Percentiles rank a stretch among this genome's conserved stretches.
phyloP scores from a whole-genome alignment of 2,329 filamentous ascomycete genomes.

The Exophiala spinifera region DNA sequence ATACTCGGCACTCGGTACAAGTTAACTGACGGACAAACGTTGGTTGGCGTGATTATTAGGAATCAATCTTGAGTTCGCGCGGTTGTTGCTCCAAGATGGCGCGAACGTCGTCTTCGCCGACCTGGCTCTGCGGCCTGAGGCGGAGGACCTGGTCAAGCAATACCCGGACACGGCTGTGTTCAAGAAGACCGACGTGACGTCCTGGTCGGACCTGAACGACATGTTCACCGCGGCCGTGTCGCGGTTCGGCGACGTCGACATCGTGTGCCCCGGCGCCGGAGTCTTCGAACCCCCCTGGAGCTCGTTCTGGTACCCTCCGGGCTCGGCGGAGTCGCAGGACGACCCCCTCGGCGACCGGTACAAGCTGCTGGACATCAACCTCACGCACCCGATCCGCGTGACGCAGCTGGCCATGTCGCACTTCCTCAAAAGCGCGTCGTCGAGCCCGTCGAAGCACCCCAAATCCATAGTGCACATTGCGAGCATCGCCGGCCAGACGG shows the following conservation, averaged over 20 bases:
- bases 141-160: constrained; percentile 40
- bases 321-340: constrained; percentile 43
- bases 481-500: constrained; percentile 45
- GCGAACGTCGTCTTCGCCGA: constrained; percentile 49
- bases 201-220: constrained; percentile 49
- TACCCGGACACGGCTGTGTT: constrained; percentile 42
- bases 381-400: constrained; percentile 52
- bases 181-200: constrained; percentile 47
- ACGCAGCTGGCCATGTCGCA: constrained; percentile 51
- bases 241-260: constrained; percentile 48
- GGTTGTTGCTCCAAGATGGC: constrained; percentile 42
- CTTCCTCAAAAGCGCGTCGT: constrained; percentile 41
- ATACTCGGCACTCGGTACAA: too few species aligned
- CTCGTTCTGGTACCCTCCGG: constrained; percentile 52
- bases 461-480: constrained; percentile 50
- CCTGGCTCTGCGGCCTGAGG: constrained; percentile 44
- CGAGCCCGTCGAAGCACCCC: constrained; percentile 24
- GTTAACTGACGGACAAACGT: neutral
- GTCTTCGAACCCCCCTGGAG: constrained; percentile 43
- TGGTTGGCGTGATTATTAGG: constrained; percentile 30
- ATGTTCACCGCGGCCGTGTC: constrained; percentile 50
- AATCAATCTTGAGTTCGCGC: constrained; percentile 47
- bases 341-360: constrained; percentile 41
- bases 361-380: constrained; percentile 48
- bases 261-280: constrained; percentile 48